Base-by-base conservation (phyloP, 1,284 basidiomycete species). In the Ustilago esculenta region DNA sequence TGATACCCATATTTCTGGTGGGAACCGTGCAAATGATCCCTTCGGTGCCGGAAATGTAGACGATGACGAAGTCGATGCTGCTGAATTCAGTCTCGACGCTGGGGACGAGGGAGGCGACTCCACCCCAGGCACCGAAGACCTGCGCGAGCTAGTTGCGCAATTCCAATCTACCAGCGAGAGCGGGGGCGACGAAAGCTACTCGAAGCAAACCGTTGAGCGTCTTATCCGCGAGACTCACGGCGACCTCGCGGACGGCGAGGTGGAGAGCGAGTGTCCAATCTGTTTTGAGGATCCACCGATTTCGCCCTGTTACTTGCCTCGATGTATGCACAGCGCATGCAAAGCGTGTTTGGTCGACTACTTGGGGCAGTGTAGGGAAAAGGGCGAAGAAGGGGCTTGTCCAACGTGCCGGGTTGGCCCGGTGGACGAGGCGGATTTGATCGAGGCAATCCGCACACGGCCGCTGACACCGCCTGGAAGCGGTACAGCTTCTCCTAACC, bases 261-360 rank as follows among this genome's bases (percentile, higher is more conserved):
- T n/a, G n/a, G n/a, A n/a, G 15, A 60, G 46, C 8, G 81, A 82
- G 27, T 84, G 83, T 50, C 75, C 77, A 30, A 66, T 83, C 17
- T 84, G 83, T 43, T 72, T 82, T 33, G 82, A 83, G 52, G 73
- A 75, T 12, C 47, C 55, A 18, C 68, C 59, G 44, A 30, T 50
- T 17, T 57, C 66, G 25, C 72, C 60, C 7, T 79, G 75, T 56
- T 82, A 75, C 46, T 36, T 84, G 20, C 82, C 83, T 5, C 57
- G 59, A 8, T 84, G 83, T 67, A 76, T 76, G 44, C 83, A 84
- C 59, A 69, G 65, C 10, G 82, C 76, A 2, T 95, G 92, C 82
- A 92, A 91, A 77, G 88, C 90, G 60, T 95, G 92, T 75, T 88
- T 93, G 15, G 81, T 90, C 8, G 86, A 87, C 11, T 89, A 88